Base-by-base conservation (phyloP, 108 stramenopile genomes). In the Stephanodiscus minutulus region DNA sequence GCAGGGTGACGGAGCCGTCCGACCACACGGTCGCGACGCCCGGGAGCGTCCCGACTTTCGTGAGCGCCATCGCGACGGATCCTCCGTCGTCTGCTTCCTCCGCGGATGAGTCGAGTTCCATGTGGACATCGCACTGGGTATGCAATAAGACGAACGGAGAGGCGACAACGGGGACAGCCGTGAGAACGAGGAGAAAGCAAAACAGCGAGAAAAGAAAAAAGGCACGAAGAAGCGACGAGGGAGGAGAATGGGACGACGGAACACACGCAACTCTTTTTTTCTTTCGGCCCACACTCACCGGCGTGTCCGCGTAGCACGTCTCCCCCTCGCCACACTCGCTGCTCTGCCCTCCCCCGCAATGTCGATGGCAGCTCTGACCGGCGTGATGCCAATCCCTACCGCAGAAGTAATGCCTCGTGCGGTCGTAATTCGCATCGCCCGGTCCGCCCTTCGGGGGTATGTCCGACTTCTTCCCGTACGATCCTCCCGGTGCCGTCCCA, bases 381-480 rank as follows among this genome's bases (percentile, higher is more conserved):
- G 93, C 93, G 79, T 94, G 85, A 72, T 91, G 89, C 93, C 93
- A 94, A 76, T 88, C 88, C 0, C 48, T 81, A n/a, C 93, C 93
- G 57, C 93, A 94, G 67, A 85, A 94, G 68, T 91, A 91, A 64
- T 94, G 87, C 31, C 86, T 60, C 41, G 73, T 90, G 17, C 82
- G 74, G 71, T 91, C 90, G 53, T 61, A 61, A 10, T 73, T 56
- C 24, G 67, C 41, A 48, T 61, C 74, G 12, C 44, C 22, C 0
- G 68, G 60, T 61, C 72, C 62, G 21, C 73, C 81, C 46, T 78
- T 77, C 22, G 67, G 48, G 25, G 82, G 67, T 7, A 60, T 52
- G 9, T 22, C 73, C 17, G 62, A 59, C 12, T 66, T 55, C 33
- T 63, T 70, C 11, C 76, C 73, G 43, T 83, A 62, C 4, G n/a